Percentiles rank a stretch among this genome's conserved stretches.
phyloP scores from a whole-genome alignment of 495 filamentous ascomycete genomes.

The Xylaria nigripes region DNA sequence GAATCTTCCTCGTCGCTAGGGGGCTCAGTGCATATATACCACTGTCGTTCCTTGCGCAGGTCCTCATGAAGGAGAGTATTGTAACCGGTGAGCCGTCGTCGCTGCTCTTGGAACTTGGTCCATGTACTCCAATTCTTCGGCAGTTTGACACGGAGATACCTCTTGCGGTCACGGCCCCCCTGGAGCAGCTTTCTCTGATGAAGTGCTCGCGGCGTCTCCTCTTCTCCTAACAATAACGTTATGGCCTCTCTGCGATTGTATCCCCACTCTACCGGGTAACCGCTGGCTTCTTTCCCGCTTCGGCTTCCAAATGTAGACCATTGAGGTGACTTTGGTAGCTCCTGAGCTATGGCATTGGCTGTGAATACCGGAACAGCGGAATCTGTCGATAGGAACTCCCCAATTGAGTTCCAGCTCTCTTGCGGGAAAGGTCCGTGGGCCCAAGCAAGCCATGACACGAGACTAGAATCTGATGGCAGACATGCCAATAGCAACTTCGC shows the following conservation, averaged over 20 bases:
- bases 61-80: background rate
- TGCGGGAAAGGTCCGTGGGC: slow-evolving; percentile 1
- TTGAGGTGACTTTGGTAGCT: background rate
- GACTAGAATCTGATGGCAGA: background rate
- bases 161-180: background rate
- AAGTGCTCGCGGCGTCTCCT: background rate
- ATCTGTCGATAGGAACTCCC: background rate
- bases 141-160: background rate
- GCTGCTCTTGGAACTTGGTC: background rate
- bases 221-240: background rate
- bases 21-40: background rate
- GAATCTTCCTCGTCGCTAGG: background rate
- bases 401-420: background rate
- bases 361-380: background rate
- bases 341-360: background rate
- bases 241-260: background rate
- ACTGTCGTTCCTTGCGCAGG: background rate
- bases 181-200: background rate
- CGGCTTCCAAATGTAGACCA: background rate
- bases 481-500: background rate
- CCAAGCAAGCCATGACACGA: slow-evolving; percentile 1
- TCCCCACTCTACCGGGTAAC: background rate
- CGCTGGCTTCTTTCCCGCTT: background rate
- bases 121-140: background rate
- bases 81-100: background rate